phyloP scores from a whole-genome alignment of 495 filamentous ascomycete species.

The Aspergillus olivimuriae region DNA sequence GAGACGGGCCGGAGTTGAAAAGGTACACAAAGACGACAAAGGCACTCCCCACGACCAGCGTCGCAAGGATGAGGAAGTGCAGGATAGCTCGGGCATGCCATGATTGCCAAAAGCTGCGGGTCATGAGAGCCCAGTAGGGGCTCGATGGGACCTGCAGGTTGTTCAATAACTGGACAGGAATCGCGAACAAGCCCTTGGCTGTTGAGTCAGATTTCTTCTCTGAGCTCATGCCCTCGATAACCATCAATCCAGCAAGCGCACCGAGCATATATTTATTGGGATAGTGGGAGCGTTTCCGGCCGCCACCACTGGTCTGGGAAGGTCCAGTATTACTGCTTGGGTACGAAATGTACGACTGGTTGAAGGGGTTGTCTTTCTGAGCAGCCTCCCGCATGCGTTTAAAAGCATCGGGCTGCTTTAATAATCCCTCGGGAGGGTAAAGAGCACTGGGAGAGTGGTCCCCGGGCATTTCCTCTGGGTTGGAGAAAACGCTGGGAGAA shows the following conservation, averaged over 20 bases:
- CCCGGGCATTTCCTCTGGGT: slow-evolving; percentile 26
- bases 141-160: slow-evolving; percentile 21
- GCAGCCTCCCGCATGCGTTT: slow-evolving; percentile 51
- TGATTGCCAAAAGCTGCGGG: slow-evolving; percentile 29
- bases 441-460: slow-evolving; percentile 22
- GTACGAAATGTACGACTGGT: slow-evolving; percentile 39
- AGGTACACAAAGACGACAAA: slow-evolving; percentile 63
- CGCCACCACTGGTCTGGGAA: slow-evolving; percentile 13
- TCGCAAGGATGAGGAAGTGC: slow-evolving; percentile 49
- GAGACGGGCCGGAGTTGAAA: slow-evolving; percentile 49
- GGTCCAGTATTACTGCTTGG: slow-evolving; percentile 11
- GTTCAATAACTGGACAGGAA: slow-evolving; percentile 53
- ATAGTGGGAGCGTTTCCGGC: slow-evolving; percentile 37
- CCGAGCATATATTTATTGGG: slow-evolving; percentile 81
- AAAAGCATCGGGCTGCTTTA: slow-evolving; percentile 72
- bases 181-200: slow-evolving; percentile 61
- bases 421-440: slow-evolving; percentile 53
- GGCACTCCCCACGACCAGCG: slow-evolving; percentile 58
- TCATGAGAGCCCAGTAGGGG: slow-evolving; percentile 20
- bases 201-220: slow-evolving; percentile 53
- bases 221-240: slow-evolving; percentile 64
- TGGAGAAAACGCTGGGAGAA: slow-evolving; percentile 41
- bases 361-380: slow-evolving; percentile 34
- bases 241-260: slow-evolving; percentile 84
- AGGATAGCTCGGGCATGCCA: slow-evolving; percentile 39